Percentiles rank a stretch among this genome's conserved stretches.
phyloP scores from a whole-genome alignment of 768 basidiomycete genomes.

The Hirschioporus abietinus region DNA sequence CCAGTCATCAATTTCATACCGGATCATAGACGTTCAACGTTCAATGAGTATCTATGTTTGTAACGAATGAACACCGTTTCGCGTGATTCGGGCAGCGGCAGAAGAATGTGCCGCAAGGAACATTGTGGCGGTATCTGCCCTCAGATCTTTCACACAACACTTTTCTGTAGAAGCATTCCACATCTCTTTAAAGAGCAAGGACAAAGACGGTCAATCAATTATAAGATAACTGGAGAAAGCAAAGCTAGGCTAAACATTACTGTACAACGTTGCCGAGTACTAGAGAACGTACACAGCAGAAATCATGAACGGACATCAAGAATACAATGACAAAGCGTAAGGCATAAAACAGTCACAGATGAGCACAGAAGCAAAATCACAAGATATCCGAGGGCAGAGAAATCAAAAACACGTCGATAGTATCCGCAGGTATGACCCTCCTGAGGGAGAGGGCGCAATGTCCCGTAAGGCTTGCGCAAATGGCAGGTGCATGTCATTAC shows the following conservation, averaged over 20 bases:
- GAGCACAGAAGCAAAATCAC: background rate
- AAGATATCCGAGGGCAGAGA: background rate
- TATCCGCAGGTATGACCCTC: background rate
- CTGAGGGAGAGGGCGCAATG: background rate
- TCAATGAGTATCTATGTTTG: too few species aligned
- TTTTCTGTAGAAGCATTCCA: background rate
- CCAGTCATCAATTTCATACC: background rate
- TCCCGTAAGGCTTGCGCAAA: background rate
- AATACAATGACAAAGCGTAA: conserved; percentile 1
- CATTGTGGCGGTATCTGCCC: background rate
- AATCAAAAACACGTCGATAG: background rate
- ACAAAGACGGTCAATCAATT: background rate
- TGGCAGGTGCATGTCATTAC: background rate
- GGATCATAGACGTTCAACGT: background rate
- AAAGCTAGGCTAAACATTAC: background rate
- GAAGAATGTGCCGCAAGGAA: background rate
- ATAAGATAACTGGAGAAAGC: background rate
- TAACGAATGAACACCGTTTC: too few species aligned
- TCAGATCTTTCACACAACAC: background rate
- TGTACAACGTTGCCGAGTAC: background rate
- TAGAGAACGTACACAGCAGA: background rate
- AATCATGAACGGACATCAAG: background rate
- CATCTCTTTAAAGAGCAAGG: background rate
- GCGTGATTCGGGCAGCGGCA: background rate
- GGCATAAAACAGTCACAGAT: background rate